phyloP scores from a whole-genome alignment of 1,284 basidiomycete species.

The Microbotryomycetes sp. region DNA sequence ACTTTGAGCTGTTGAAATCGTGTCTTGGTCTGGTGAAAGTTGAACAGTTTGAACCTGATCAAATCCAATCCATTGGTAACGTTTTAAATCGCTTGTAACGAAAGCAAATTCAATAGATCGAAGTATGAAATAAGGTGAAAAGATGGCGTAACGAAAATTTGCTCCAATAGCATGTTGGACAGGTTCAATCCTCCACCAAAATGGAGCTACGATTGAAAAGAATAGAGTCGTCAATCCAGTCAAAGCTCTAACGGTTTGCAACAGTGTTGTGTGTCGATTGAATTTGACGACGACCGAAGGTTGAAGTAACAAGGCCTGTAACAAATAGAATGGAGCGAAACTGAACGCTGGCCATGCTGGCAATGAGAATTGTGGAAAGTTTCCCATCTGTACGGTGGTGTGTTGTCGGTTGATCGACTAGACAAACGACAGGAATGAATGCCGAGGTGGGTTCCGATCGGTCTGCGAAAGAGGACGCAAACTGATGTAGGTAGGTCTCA shows the following conservation, averaged over 20 bases:
- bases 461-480: no score
- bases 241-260: neutral
- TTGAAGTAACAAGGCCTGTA: constrained; percentile 22
- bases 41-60: neutral
- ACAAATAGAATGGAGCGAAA: constrained; percentile 9
- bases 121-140: constrained; percentile 14
- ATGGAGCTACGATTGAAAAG: neutral
- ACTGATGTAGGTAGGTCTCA: no score
- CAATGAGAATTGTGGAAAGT: constrained; percentile 1
- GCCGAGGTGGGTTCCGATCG: no score
- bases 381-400: no score
- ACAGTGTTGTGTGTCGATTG: constrained; percentile 4
- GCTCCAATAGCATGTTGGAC: constrained; percentile 9
- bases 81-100: neutral
- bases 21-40: constrained; percentile 2
- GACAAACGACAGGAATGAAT: no score
- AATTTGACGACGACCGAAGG: constrained; percentile 9
- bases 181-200: constrained; percentile 8
- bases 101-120: constrained; percentile 10
- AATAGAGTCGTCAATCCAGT: constrained; percentile 1
- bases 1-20: constrained; percentile 15
- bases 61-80: neutral
- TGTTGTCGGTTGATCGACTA: no score
- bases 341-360: constrained; percentile 3
- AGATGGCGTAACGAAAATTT: constrained; percentile 19